A percentile compares a stretch with the other conserved stretches of the same genome.
These are phyloP conservation scores for Cryptosporidium felis DNA, from an alignment of 169 alveolate species.

Conservation along the genomic window DNA sequence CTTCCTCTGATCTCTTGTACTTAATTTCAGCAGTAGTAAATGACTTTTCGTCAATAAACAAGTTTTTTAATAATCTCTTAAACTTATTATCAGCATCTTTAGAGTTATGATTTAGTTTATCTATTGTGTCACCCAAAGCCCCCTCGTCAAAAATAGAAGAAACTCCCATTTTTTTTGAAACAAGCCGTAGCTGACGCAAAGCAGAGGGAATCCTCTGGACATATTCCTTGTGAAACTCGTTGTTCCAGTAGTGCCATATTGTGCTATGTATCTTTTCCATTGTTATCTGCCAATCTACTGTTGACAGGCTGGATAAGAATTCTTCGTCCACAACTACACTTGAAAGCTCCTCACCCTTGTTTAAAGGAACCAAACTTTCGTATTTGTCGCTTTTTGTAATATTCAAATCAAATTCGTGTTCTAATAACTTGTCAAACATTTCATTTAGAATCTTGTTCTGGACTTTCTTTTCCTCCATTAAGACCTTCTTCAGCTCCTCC, in stretches of 20 bases:
- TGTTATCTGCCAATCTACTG: constrained; percentile 57
- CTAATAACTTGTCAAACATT: constrained; percentile 28
- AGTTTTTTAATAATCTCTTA: constrained; percentile 7
- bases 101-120: constrained; percentile 11
- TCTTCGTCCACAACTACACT: constrained; percentile 4
- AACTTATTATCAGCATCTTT: constrained; percentile 22
- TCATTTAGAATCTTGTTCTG: constrained; percentile 23
- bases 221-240: constrained; percentile 26
- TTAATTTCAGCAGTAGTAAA: constrained; percentile 1
- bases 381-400: background rate
- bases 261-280: constrained; percentile 60
- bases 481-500: background rate
- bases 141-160: constrained; percentile 39
- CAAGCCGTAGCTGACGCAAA: constrained; percentile 21
- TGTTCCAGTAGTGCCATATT: constrained; percentile 55
- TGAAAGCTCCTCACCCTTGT: constrained; percentile 9
- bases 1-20: constrained; percentile 55
- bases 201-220: constrained; percentile 37
- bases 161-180: constrained; percentile 34
- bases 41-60: background rate
- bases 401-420: constrained; percentile 41
- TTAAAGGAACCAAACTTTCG: constrained; percentile 32
- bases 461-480: background rate
- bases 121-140: constrained; percentile 22
- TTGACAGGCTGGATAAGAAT: background rate